A percentile compares a stretch with the other conserved stretches of the same genome.
Conservation (phyloP, 805 yeast genomes). For the Barnettozyma californica region DNA sequence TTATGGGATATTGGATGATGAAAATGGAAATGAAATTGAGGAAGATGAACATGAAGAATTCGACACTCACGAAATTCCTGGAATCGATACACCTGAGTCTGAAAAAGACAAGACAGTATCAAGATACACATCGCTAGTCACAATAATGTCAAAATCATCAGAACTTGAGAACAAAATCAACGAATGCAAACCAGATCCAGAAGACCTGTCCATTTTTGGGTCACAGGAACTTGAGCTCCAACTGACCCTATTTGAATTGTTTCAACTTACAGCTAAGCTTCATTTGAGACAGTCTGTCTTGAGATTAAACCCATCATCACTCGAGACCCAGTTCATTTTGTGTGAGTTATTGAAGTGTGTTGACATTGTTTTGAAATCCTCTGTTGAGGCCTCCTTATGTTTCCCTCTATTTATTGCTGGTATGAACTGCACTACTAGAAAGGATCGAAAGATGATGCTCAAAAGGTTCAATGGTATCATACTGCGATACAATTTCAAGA, state of each 20-base stretch:
- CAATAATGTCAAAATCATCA: slow-evolving; percentile 31
- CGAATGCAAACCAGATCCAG: slow-evolving; percentile 45
- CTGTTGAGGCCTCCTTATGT: slow-evolving; percentile 65
- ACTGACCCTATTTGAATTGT: slow-evolving; percentile 63
- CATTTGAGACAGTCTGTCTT: slow-evolving; percentile 64
- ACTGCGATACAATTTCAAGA: slow-evolving; percentile 63
- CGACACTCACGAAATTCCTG: slow-evolving; percentile 18
- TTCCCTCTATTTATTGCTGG: slow-evolving; percentile 81
- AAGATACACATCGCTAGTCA: slow-evolving; percentile 31
- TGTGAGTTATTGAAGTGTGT: slow-evolving; percentile 50
- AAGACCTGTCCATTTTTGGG: slow-evolving; percentile 35
- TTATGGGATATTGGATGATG: slow-evolving; percentile 23
- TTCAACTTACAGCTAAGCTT: slow-evolving; percentile 62
- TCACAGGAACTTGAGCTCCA: slow-evolving; percentile 57
- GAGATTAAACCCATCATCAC: slow-evolving; percentile 51
- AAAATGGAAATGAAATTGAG: slow-evolving; percentile 12
- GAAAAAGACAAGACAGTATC: slow-evolving; percentile 22
- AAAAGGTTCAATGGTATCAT: slow-evolving; percentile 50
- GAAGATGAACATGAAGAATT: slow-evolving; percentile 10
- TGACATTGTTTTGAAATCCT: slow-evolving; percentile 57
- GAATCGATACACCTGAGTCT: slow-evolving; percentile 22
- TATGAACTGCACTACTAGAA: slow-evolving; percentile 50
- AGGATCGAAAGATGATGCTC: slow-evolving; percentile 48
- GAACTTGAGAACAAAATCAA: slow-evolving; percentile 46
- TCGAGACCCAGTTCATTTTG: slow-evolving; percentile 57